These are phyloP conservation scores for Coleophoma eucalyptorum DNA, from an alignment of 2,329 filamentous ascomycete species.

Conservation along the genomic window DNA sequence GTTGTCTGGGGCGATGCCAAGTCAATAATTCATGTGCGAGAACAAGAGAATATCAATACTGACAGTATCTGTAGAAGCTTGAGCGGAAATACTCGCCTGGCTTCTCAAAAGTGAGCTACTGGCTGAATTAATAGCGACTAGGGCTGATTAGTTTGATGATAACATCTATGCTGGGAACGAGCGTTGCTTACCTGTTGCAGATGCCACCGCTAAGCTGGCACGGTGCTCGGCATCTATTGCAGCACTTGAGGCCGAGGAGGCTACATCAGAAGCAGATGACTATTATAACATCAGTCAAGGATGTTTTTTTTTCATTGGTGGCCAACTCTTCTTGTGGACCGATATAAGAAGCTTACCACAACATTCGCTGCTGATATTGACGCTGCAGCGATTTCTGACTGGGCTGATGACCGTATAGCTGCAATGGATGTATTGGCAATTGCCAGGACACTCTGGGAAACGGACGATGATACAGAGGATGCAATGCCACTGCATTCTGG, in stretches of 20 bases:
- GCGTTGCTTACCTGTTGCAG: neutral
- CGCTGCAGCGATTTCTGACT: neutral
- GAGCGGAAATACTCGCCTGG: neutral
- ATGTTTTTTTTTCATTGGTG: no score
- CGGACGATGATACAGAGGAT: neutral
- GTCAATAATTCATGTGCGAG: neutral
- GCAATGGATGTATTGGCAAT: neutral
- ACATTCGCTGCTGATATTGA: neutral
- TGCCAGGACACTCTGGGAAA: neutral
- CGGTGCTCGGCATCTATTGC: neutral
- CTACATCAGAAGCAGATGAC: neutral
- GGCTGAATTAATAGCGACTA: neutral
- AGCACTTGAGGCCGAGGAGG: neutral
- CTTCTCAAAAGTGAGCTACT: neutral
- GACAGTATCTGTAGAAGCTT: neutral
- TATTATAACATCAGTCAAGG: neutral
- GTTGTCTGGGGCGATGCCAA: neutral
- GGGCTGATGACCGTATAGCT: neutral
- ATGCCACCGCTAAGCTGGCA: neutral
- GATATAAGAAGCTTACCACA: neutral
- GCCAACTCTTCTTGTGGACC: no score
- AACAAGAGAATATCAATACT: neutral
- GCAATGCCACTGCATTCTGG: neutral
- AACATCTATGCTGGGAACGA: neutral
- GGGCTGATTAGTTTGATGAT: neutral